Evolutionary conservation across 2,329 filamentous ascomycete species (phyloP).

Genomic region (Acarospora socialis): DNA sequence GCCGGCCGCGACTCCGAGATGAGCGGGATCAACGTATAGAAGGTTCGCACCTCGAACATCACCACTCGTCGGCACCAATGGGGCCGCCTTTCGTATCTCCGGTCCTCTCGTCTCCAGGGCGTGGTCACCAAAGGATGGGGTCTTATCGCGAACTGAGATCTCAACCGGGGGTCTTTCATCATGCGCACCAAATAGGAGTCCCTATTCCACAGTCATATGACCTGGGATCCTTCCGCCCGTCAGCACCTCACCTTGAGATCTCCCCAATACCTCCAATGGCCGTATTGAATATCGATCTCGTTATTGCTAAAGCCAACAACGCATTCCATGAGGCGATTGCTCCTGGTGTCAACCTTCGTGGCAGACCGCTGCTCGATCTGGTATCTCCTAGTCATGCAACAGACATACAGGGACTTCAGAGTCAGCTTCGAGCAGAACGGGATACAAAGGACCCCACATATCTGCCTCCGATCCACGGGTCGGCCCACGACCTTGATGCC

Average conservation of each 20-base stretch:
- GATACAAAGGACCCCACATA: conserved; percentile 34
- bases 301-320: conserved; percentile 12
- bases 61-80: neutral
- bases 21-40: conserved; percentile 21
- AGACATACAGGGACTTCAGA: conserved; percentile 29
- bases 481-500: conserved; percentile 9
- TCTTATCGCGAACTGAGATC: conserved; percentile 14
- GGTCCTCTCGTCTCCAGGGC: conserved; percentile 8
- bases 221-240: neutral
- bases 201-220: neutral
- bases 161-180: conserved; percentile 10
- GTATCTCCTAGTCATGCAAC: conserved; percentile 28
- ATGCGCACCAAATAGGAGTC: conserved; percentile 2
- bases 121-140: conserved; percentile 11
- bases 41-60: conserved; percentile 8
- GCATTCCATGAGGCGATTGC: conserved; percentile 12
- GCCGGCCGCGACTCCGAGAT: conserved; percentile 29
- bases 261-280: conserved; percentile 11
- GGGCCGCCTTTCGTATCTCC: neutral
- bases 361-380: conserved; percentile 25
- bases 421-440: conserved; percentile 31
- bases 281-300: conserved; percentile 12
- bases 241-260: conserved; percentile 6
- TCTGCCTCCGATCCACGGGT: conserved; percentile 31
- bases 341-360: conserved; percentile 5